Evolutionary conservation across 345 rosid species (phyloP), one percentile per base, ranked within the genome.

Genomic region (Dipteronia sinensis): DNA sequence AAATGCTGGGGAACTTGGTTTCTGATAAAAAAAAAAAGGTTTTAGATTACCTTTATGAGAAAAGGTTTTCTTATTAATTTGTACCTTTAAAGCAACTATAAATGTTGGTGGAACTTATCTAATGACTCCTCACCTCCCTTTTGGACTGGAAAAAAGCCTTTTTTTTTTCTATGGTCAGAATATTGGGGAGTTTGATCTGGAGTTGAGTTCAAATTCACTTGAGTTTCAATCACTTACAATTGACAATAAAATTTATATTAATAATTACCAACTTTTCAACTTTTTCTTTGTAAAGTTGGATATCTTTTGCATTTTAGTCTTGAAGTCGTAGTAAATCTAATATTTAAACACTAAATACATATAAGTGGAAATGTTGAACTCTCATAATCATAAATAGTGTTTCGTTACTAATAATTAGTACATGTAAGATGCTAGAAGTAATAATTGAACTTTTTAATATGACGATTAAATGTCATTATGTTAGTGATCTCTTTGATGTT

Each of bases 141-240:
- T 71, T 7, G 17, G 46, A 11, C 31, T 10, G 17, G 58, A 23
- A 68, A 67, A 20, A 62, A 13, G 6, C 13, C 13, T 10, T 22
- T 8, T 25, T 1, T 69, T 69, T 31, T 55, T 12, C 19, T 31
- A 1, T 17, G 7, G 7, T 71, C 44, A 51, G 38, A 71, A 71
- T 31, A 47, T 22, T 46, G 23, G 69, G 9, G 17, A 19, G 13
- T 69, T 13, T 20, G 3, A 56, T 46, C 49, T 6, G 58, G 25
- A 69, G 58, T 47, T 69, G 31, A 46, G 72, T 44, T 68, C 46
- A n/a, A 67, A n/a, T 66, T 34, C 25, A 38, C 25, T 19, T 34
- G 17, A 44, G 49, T 44, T 44, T 44, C 49, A 44, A 44, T 44
- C 49, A 44, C 49, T 44, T 10, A 44, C 12, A 2, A 44, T 44